These are phyloP conservation scores for Penicillium palitans DNA, from an alignment of 2,329 filamentous ascomycete genomes.

Conservation along the genomic window DNA sequence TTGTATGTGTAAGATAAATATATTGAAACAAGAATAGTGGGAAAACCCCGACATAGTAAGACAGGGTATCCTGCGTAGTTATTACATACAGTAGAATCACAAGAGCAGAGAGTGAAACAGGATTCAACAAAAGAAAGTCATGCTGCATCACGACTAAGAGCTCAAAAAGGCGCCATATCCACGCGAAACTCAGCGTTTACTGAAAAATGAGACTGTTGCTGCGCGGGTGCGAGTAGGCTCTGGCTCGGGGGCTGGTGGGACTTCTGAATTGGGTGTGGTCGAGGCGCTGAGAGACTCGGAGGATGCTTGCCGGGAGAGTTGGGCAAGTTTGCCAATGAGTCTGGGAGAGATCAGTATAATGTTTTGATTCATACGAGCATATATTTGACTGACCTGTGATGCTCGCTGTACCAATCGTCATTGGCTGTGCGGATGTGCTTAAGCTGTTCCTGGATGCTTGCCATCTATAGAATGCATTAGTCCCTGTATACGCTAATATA, in stretches of 20 bases:
- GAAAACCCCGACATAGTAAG: conserved; percentile 14
- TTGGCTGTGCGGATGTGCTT: conserved; percentile 47
- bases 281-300: conserved; percentile 31
- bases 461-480: conserved; percentile 43
- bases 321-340: conserved; percentile 41
- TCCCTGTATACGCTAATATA: conserved; percentile 18
- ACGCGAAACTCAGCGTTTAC: conserved; percentile 7
- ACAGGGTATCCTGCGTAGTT: conserved; percentile 29
- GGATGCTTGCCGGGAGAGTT: conserved; percentile 35
- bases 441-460: conserved; percentile 50
- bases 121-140: conserved; percentile 25
- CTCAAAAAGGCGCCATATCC: neutral
- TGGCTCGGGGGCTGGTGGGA: conserved; percentile 17
- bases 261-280: conserved; percentile 33
- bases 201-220: conserved; percentile 15
- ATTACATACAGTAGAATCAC: conserved; percentile 26
- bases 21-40: conserved; percentile 26
- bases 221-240: conserved; percentile 17
- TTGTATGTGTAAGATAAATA: conserved; percentile 11
- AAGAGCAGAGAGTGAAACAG: conserved; percentile 21
- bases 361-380: neutral
- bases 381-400: conserved; percentile 39
- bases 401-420: conserved; percentile 48
- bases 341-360: conserved; percentile 21
- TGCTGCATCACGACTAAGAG: conserved; percentile 15